Evolutionary conservation across 2,329 filamentous ascomycete genomes (phyloP).

Genomic region (Incumbomyces delicatus): DNA sequence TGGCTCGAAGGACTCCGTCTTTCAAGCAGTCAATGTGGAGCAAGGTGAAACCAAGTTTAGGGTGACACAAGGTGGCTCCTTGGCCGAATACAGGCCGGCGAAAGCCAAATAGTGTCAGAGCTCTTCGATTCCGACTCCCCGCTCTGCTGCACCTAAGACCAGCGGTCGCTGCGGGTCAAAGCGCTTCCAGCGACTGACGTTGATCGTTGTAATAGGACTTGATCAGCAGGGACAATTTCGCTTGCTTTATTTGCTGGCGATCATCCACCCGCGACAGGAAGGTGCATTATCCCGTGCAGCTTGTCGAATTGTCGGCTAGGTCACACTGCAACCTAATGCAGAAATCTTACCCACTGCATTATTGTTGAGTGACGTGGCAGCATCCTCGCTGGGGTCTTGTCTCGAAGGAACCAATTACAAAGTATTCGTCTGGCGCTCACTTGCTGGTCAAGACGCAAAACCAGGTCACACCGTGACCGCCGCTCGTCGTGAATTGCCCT

Average conservation of each 20-base stretch:
- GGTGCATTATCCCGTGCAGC: constrained; percentile 4
- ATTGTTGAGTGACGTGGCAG: constrained; percentile 8
- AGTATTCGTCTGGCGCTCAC: background rate
- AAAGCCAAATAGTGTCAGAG: background rate
- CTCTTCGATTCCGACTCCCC: background rate
- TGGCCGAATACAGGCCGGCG: constrained; percentile 3
- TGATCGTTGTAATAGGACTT: constrained; percentile 1
- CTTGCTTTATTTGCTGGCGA: constrained; percentile 5
- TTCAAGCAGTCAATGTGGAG: background rate
- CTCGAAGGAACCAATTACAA: background rate
- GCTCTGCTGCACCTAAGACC: constrained; percentile 5
- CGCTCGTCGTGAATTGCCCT: no score
- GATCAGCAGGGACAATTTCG: constrained; percentile 7
- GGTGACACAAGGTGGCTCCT: background rate
- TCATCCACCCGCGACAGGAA: background rate
- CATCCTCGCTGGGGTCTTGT: background rate
- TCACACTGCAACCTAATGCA: constrained; percentile 6
- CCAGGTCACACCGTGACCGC: no score
- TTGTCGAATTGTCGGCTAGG: constrained; percentile 3
- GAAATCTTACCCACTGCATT: background rate
- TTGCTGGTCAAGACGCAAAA: no score
- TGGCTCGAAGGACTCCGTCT: background rate
- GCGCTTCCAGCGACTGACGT: background rate
- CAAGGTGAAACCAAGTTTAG: constrained; percentile 5
- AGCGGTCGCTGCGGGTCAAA: background rate